phyloP scores from a whole-genome alignment of 2,329 filamentous ascomycete genomes.

The Sarocladium brachiariae region DNA sequence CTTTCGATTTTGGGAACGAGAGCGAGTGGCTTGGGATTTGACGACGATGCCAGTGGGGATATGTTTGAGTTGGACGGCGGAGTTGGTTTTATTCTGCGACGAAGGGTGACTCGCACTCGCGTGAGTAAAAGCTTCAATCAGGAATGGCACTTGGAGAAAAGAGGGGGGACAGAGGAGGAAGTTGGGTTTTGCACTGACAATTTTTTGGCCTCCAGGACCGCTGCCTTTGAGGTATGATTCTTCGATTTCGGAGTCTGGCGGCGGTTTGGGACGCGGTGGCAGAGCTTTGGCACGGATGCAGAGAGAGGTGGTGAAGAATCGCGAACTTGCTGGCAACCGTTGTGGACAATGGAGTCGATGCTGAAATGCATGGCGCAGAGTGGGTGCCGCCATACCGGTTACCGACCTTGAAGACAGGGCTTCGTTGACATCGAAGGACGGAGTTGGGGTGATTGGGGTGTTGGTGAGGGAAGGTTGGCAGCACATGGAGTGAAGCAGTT shows the following conservation, averaged over 20 bases:
- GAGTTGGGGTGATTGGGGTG: neutral
- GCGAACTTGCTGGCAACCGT: conserved; percentile 8
- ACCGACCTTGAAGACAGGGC: neutral
- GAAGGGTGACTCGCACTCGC: no score
- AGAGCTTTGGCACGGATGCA: conserved; percentile 51
- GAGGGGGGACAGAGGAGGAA: neutral
- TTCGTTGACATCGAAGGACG: no score
- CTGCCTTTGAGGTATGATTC: conserved; percentile 85
- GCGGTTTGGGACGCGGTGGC: conserved; percentile 65
- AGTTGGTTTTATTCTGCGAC: conserved; percentile 93
- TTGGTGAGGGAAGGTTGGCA: no score
- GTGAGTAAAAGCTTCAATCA: no score
- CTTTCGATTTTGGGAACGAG: conserved; percentile 78
- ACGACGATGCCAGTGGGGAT: conserved; percentile 85
- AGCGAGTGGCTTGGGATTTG: conserved; percentile 89
- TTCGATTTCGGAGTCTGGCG: conserved; percentile 72
- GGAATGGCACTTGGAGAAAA: no score
- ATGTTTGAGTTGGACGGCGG: conserved; percentile 88
- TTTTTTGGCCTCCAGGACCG: conserved; percentile 93
- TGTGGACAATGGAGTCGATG: neutral
- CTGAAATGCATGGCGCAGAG: neutral
- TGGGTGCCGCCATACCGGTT: neutral
- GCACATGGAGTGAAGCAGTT: conserved; percentile 1
- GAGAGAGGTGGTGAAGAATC: conserved; percentile 25
- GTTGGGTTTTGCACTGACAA: conserved; percentile 53